Base-by-base conservation (phyloP, 2,329 filamentous ascomycete species). In the Botryotinia narcissicola region DNA sequence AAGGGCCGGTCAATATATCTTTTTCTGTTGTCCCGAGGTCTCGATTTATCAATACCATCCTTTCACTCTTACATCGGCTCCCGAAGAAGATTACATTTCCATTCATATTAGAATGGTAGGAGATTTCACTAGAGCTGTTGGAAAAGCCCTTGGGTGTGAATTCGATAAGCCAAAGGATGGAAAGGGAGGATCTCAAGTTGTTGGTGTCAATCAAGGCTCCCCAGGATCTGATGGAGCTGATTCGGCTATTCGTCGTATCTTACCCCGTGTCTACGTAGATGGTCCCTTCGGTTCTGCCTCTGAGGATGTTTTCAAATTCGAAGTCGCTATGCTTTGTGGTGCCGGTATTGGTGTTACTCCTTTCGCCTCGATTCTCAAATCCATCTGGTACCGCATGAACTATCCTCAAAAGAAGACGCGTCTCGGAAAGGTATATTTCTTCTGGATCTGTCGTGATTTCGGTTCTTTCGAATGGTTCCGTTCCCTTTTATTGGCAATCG, bases 321-420 rank as follows among this genome's bases (percentile, higher is more conserved):
- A 95, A 83, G 87, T 93, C 57, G 89, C 92, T 9, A 85, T 95
- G 40, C 87, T 95, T n/a, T 91, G 92, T 74, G 93, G 93, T 74
- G 93, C 92, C 1, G 93, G 93, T 82, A 95, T 95, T 76, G 93
- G 93, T 77, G 92, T 95, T 20, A 95, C 93, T n/a, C 93, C 93
- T 0, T 95, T 94, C 83, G 93, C 93, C 20, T 94, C 92, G 0
- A 95, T 95, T 78, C 87, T 95, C 80, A 97, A 97, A 86, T 94
- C 92, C 71, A 95, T 97, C 83, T 97, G 93, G 93, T 97, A 96
- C 85, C 90, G 93, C 68, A 94, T 95, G 91, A 95, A 94, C 86
- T 95, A 93, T 83, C 92, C 92, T 4, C 91, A 93, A 81, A 89
- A 91, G 82, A 92, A 92, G 84, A 95, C 92, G 4, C 87, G 92